These are phyloP conservation scores for Eucalyptus erythrocorys DNA, from an alignment of 345 rosid genomes.

Conservation along the genomic window DNA sequence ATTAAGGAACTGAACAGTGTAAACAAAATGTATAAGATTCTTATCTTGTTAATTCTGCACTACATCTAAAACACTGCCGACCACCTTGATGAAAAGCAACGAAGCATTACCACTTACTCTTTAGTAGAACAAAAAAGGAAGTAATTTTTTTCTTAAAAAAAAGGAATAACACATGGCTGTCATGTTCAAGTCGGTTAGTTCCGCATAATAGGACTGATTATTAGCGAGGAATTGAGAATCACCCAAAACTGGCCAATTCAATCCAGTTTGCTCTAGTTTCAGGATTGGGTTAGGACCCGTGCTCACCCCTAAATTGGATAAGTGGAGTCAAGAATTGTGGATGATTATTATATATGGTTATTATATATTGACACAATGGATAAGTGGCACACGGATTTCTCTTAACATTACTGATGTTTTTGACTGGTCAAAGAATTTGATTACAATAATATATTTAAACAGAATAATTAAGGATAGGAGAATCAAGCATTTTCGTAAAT, in stretches of 20 bases:
- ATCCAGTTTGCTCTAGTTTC: fast-evolving
- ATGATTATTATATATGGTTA: not conserved
- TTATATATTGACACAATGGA: not conserved
- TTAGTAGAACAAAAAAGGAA: not conserved
- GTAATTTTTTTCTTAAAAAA: fast-evolving
- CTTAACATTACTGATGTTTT: not conserved
- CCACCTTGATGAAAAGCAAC: not conserved
- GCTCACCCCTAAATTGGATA: not conserved
- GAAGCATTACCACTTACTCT: not conserved
- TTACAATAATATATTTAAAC: not conserved
- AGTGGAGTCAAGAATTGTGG: not conserved
- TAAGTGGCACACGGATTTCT: not conserved
- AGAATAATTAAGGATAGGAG: not conserved
- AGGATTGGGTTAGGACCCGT: not conserved
- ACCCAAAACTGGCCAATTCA: fast-evolving
- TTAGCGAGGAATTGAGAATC: not conserved
- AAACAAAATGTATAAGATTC: conserved; percentile 24
- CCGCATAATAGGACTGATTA: fast-evolving
- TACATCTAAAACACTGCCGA: not conserved
- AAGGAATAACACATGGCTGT: not conserved
- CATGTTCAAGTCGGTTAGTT: fast-evolving
- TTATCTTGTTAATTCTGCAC: not conserved
- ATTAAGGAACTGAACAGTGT: conserved; percentile 91
- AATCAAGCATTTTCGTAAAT: not conserved
- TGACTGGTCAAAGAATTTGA: not conserved